phyloP scores from a whole-genome alignment of 495 filamentous ascomycete species.

The Trichocladium uniseriatum region DNA sequence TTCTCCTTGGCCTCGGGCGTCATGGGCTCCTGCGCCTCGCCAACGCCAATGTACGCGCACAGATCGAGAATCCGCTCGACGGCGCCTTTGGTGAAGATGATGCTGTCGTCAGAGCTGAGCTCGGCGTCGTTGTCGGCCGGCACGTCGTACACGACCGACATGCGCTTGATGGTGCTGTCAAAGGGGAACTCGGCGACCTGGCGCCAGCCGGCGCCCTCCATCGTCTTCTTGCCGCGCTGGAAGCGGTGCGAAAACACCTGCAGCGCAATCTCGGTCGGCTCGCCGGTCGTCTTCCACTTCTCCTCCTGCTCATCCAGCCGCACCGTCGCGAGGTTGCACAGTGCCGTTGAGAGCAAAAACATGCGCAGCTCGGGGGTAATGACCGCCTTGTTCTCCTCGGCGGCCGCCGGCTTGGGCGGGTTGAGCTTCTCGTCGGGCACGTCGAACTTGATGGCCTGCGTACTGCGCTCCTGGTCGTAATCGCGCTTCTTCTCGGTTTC shows the following conservation, averaged over 20 bases:
- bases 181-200: conserved; percentile 71
- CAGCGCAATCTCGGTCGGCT: conserved; percentile 77
- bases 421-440: conserved; percentile 37
- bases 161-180: conserved; percentile 72
- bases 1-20: conserved; percentile 50
- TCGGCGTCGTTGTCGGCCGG: conserved; percentile 21
- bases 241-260: conserved; percentile 72
- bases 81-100: conserved; percentile 72
- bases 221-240: conserved; percentile 45
- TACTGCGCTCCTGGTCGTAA: conserved; percentile 43
- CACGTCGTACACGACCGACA: conserved; percentile 63
- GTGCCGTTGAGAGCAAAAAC: conserved; percentile 61
- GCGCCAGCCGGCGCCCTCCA: conserved; percentile 48
- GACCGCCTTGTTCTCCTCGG: conserved; percentile 20
- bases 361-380: conserved; percentile 45
- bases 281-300: conserved; percentile 66
- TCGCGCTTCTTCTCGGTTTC: conserved; percentile 29
- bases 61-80: conserved; percentile 70
- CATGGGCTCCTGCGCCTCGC: conserved; percentile 40
- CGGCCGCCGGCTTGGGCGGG: conserved; percentile 14
- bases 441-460: conserved; percentile 46
- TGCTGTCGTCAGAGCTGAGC: conserved; percentile 27
- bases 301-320: conserved; percentile 44
- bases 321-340: conserved; percentile 71
- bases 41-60: conserved; percentile 52